A percentile compares a stretch with the other conserved stretches of the same genome.
Evolutionary conservation across 768 basidiomycete species (phyloP).

Genomic region (Russula vinacea): DNA sequence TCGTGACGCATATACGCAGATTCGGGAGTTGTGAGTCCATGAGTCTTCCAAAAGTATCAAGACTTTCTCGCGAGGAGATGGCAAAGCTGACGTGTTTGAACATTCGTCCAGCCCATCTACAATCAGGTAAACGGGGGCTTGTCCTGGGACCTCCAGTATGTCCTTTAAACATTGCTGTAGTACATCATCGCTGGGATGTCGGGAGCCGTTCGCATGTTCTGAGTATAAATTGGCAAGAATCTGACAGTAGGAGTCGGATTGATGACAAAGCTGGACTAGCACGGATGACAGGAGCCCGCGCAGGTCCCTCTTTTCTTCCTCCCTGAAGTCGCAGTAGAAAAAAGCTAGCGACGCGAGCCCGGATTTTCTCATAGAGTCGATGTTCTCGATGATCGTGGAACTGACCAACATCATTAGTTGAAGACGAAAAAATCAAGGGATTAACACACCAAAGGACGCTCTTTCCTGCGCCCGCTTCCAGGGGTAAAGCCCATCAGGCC

Average conservation of each 20-base stretch:
- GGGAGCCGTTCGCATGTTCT: background rate
- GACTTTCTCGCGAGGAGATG: background rate
- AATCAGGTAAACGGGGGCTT: background rate
- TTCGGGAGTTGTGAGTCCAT: background rate
- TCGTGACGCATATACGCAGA: background rate
- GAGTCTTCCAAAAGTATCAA: background rate
- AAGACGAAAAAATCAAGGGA: background rate
- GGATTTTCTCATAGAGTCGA: background rate
- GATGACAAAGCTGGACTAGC: background rate
- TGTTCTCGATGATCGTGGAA: background rate
- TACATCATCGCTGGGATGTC: background rate
- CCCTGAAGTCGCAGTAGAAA: slow-evolving; percentile 1
- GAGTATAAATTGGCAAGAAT: background rate
- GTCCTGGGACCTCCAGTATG: background rate
- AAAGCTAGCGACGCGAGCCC: background rate
- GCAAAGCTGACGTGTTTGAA: background rate
- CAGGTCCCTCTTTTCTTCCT: background rate
- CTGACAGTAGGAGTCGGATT: background rate
- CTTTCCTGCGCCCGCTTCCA: background rate
- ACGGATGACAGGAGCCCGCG: slow-evolving; percentile 1
- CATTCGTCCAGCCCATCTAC: slow-evolving; percentile 7
- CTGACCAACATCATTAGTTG: background rate
- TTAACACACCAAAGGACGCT: background rate
- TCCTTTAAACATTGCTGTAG: background rate
- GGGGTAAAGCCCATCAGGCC: background rate